These are phyloP conservation scores for Pyrenophora teres DNA, from an alignment of 2,329 filamentous ascomycete genomes.

Conservation along the genomic window DNA sequence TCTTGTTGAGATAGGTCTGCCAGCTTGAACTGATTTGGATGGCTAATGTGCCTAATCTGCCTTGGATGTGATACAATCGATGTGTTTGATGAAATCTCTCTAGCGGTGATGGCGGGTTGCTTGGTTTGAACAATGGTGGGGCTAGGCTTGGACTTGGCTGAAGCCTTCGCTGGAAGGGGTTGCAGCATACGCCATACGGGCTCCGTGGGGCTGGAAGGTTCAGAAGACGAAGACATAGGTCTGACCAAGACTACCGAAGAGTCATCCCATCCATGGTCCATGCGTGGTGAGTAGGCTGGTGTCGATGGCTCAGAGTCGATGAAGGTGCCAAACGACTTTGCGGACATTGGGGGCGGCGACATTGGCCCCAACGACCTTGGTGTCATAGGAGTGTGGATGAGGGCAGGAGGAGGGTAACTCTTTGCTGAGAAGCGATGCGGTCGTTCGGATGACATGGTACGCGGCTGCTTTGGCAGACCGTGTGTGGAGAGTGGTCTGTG, in stretches of 20 bases:
- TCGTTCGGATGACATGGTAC: conserved; percentile 32
- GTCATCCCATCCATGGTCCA: conserved; percentile 32
- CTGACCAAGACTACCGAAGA: conserved; percentile 37
- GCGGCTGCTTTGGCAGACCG: conserved; percentile 41
- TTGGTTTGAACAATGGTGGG: conserved; percentile 8
- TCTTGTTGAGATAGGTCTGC: conserved; percentile 21
- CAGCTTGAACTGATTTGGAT: conserved; percentile 9
- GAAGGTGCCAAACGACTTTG: conserved; percentile 42
- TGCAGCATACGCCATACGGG: conserved; percentile 42
- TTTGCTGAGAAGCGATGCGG: conserved; percentile 38
- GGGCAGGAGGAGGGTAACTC: conserved; percentile 21
- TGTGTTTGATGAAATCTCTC: conserved; percentile 11
- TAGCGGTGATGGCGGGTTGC: conserved; percentile 5
- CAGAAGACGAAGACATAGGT: conserved; percentile 35
- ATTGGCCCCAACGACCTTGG: conserved; percentile 32
- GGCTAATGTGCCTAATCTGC: conserved; percentile 6
- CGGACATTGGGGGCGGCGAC: conserved; percentile 44
- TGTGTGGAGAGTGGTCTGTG: conserved; percentile 40
- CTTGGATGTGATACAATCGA: conserved; percentile 23
- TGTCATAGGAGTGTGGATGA: conserved; percentile 23
- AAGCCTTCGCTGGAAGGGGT: conserved; percentile 23
- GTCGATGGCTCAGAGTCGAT: conserved; percentile 47
- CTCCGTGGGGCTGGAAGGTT: conserved; percentile 34
- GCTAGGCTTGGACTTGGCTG: conserved; percentile 8
- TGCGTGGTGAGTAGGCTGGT: conserved; percentile 42